phyloP scores from a whole-genome alignment of 2,329 filamentous ascomycete species.

The Aspergillus luchuensis region DNA sequence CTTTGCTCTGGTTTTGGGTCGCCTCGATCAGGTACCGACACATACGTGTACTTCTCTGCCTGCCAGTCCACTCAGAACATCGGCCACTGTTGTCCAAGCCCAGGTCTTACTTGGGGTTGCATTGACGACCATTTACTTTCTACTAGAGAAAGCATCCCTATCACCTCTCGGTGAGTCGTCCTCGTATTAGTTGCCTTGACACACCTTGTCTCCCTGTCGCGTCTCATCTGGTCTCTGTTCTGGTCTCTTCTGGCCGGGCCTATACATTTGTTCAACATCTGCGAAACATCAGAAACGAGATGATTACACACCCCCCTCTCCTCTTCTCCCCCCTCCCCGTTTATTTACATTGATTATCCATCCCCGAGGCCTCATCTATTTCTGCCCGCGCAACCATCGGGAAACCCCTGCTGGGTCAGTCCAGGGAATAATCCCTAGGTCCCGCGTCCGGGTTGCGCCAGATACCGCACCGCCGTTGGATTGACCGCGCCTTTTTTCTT shows the following conservation, averaged over 20 bases:
- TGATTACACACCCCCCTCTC: neutral
- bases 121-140: neutral
- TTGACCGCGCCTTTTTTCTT: slow-evolving; percentile 11
- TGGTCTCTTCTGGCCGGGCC: too few relatives aligned
- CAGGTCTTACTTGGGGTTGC: slow-evolving; percentile 1
- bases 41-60: neutral
- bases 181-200: neutral
- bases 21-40: neutral
- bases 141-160: neutral
- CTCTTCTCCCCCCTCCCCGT: neutral
- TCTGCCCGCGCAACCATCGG: neutral
- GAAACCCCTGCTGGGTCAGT: slow-evolving; percentile 5
- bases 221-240: too few relatives aligned
- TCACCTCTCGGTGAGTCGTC: neutral
- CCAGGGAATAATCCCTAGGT: slow-evolving; percentile 8
- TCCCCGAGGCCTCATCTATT: neutral
- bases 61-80: neutral
- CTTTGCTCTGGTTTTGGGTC: neutral
- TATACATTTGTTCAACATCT: neutral
- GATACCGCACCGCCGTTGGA: slow-evolving; percentile 15
- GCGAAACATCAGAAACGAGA: neutral
- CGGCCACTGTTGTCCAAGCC: neutral
- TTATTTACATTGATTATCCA: neutral
- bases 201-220: neutral
- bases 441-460: slow-evolving; percentile 9